Evolutionary conservation across 2,329 filamentous ascomycete species (phyloP), one percentile per base, ranked within the genome.

Genomic region (Aspergillus caelatus): DNA sequence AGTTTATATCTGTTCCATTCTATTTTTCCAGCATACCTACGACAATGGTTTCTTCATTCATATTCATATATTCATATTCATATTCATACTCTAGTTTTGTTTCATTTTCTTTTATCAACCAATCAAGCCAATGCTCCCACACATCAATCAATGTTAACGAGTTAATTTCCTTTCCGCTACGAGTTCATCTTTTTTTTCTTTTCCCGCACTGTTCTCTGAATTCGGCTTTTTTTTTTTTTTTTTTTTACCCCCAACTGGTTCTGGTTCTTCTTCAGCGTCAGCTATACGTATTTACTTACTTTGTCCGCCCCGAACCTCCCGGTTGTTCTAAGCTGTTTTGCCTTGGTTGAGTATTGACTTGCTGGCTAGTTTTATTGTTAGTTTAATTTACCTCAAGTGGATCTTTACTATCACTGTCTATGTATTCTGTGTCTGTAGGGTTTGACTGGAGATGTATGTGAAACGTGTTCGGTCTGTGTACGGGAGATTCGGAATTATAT

Each of bases 331-430:
- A 26, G 23, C 12, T 28, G n/a, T 16, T 32, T n/a, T 52, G 48
- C 28, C 8, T 30, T 32, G 23, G 21, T 32, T 36, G 41, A 48
- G 23, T 26, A 50, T 58, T 45, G 41, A 58, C 23, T 43, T 43
- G 21, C 55, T 43, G 39, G 36, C 43, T 58, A 58, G 43, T 45
- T 32, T 39, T 30, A 58, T 50, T 26, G 45, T 48, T 36, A 46
- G 43, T 26, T n/a, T 21, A 58, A 58, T 58, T 32, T 45, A 48
- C 26, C 34, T 50, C 28, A 34, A 32, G 21, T n/a, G 28, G 28
- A 52, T 30, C 11, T 19, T 52, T 52, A n/a, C 26, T 32, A 50
- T 52, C 28, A 32, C 12, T 19, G 12, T 21, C 26, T 52, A 21
- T 41, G 39, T 32, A n/a, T 16, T 52, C 2, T 28, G 14, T 30